Conservation (phyloP, 2,329 filamentous ascomycete genomes). For the Hysterium pulicare region DNA sequence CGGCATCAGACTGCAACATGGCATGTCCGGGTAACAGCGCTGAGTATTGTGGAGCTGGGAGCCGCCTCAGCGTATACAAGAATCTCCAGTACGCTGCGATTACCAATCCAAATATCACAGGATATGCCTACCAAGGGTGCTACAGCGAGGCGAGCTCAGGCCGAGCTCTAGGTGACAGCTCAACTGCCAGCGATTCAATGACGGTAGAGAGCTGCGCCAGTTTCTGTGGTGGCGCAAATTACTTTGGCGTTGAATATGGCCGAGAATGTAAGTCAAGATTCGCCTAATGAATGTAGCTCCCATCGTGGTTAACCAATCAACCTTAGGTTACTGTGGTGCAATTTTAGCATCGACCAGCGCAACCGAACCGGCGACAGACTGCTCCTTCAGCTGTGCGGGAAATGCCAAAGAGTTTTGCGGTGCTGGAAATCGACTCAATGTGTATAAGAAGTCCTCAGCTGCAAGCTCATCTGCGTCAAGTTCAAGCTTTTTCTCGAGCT, state of each 20-base stretch:
- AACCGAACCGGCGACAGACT: conserved; percentile 12
- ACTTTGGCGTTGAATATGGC: conserved; percentile 37
- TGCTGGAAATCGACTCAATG: conserved; percentile 18
- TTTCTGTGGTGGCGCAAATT: conserved; percentile 24
- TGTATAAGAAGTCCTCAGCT: conserved; percentile 15
- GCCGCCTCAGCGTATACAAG: conserved; percentile 31
- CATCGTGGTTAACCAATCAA: too few relatives aligned
- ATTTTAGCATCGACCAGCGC: conserved; percentile 13
- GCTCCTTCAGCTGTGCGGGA: conserved; percentile 16
- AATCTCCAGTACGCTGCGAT: conserved; percentile 32
- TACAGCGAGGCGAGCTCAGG: conserved; percentile 34
- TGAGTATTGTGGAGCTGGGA: conserved; percentile 17
- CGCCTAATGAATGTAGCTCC: neutral
- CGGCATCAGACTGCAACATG: conserved; percentile 20
- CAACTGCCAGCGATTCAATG: conserved; percentile 29
- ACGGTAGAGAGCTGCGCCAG: conserved; percentile 35
- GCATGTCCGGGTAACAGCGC: conserved; percentile 16
- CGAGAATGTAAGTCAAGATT: conserved; percentile 9
- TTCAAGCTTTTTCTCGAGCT: too few relatives aligned
- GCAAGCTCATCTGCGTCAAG: too few relatives aligned
- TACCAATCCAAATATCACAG: conserved; percentile 15
- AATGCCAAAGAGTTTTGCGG: conserved; percentile 19
- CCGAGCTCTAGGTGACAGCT: conserved; percentile 29
- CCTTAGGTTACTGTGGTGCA: conserved; percentile 17
- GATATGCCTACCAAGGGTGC: conserved; percentile 36